phyloP scores from a whole-genome alignment of 441 rosid genomes.

The Populus hybrid region DNA sequence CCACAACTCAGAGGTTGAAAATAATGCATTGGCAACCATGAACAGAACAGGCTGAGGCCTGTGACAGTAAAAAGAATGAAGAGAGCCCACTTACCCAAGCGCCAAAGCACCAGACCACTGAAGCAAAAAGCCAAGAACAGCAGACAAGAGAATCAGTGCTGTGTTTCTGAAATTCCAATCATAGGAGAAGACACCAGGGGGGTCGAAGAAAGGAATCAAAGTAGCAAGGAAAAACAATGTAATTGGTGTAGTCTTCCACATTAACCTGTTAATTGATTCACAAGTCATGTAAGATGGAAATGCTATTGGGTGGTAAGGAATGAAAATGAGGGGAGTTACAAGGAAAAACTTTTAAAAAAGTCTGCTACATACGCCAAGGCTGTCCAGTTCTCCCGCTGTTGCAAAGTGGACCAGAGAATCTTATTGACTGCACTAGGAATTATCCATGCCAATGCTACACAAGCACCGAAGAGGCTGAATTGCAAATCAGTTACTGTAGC shows the following conservation, averaged over 20 bases:
- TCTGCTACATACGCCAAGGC: constrained; percentile 70
- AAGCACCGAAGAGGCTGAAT: constrained; percentile 82
- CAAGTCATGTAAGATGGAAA: constrained; percentile 2
- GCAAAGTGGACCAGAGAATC: constrained; percentile 88
- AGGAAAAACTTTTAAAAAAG: background rate
- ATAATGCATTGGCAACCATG: background rate
- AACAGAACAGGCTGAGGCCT: background rate
- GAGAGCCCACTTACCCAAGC: constrained; percentile 58
- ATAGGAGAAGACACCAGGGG: constrained; percentile 73
- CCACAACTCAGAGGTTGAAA: background rate
- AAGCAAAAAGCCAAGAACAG: constrained; percentile 88
- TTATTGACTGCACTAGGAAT: constrained; percentile 85
- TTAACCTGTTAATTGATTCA: constrained; percentile 49
- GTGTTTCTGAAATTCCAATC: constrained; percentile 62
- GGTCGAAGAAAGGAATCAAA: constrained; percentile 82
- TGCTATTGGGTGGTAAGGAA: background rate
- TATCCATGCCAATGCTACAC: constrained; percentile 86
- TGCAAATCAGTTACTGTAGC: constrained; percentile 94
- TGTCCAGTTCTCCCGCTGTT: constrained; percentile 87
- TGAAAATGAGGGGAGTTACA: background rate
- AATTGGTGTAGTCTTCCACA: constrained; percentile 98
- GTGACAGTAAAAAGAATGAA: background rate
- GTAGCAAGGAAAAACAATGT: constrained; percentile 70
- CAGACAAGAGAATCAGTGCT: constrained; percentile 57
- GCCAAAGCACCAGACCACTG: constrained; percentile 97